Base-by-base conservation (phyloP, 495 filamentous ascomycete species). In the Penicillium argentinense region DNA sequence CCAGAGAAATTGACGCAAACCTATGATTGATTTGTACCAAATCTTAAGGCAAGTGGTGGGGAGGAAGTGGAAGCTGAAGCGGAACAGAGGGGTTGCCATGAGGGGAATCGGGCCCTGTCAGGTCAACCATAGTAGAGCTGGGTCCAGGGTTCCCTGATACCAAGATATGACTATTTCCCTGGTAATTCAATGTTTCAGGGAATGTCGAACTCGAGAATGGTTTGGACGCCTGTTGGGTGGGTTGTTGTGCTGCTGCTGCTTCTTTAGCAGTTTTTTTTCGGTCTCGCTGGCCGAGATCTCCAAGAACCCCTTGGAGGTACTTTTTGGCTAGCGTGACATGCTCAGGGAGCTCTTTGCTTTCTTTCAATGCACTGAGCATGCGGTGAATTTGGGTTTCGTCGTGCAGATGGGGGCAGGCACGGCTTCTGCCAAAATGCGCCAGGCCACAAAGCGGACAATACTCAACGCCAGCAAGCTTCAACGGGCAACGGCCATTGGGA, bases 401-500 rank as follows among this genome's bases (percentile, higher is more conserved):
- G 16, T 68, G 60, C 14, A 89, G 64, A 50, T 85, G 79, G 3
- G 85, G 78, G 51, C 87, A 91, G 17, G 65, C 68, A 5, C 81
- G 74, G 1, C 54, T 51, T 21, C 57, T 36, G 13, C 83, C 82
- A 46, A 68, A 82, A 51, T 90, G 86, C 3, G 86, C 82, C 18
- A 84, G 64, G 8, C 84, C 83, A 53, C 86, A 90, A 3, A 88
- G 71, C 7, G 73, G 74, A 56, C 86, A 90, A 42, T 71, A 59
- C 54, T 89, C 84, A 8, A 75, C 67, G 0, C 83, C 84, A 14
- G 81, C 78, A 5, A 68, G 18, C 54, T 80, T 85, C 30, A 88
- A 67, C 3, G 76, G 77, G 51, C 86, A 90, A 12, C 58, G 58
- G 5, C 87, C 87, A 7, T 57, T 48, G 2, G 65, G 58, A 57